Evolutionary conservation across 768 basidiomycete species (phyloP).

Genomic region (Hypholoma sublateritium): DNA sequence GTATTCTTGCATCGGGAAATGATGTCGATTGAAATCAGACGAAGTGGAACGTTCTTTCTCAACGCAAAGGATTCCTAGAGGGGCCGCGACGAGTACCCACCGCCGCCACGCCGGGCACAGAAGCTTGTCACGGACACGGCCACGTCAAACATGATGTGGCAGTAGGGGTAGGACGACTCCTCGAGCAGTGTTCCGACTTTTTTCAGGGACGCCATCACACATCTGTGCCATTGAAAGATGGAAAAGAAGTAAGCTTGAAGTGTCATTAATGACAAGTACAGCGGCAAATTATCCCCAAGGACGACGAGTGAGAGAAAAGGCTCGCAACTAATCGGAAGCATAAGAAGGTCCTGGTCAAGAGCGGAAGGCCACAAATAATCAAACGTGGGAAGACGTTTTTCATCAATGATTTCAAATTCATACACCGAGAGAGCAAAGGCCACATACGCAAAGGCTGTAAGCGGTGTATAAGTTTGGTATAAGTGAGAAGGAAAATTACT

Average conservation of each 20-base stretch:
- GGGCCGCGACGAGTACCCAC: background rate
- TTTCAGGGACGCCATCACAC: conserved; percentile 1
- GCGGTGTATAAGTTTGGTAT: no score
- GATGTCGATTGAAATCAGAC: background rate
- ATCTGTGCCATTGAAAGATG: background rate
- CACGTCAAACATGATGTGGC: conserved; percentile 2
- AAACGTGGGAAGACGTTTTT: background rate
- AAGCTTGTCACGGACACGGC: background rate
- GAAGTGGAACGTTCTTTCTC: background rate
- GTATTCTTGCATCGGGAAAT: background rate
- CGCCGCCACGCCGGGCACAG: background rate
- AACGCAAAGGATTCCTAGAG: background rate
- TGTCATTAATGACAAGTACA: background rate
- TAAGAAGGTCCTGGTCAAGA: background rate
- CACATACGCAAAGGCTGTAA: background rate
- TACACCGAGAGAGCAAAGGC: background rate
- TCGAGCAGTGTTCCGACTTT: background rate
- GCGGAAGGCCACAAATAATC: background rate
- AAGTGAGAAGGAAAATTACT: no score
- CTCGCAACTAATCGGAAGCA: background rate
- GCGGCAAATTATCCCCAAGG: no score
- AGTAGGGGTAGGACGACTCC: background rate
- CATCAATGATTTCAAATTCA: background rate
- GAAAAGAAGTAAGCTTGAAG: conserved; percentile 3
- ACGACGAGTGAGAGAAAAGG: background rate